phyloP scores from a whole-genome alignment of 2,329 filamentous ascomycete genomes.

The Phoma sp. region DNA sequence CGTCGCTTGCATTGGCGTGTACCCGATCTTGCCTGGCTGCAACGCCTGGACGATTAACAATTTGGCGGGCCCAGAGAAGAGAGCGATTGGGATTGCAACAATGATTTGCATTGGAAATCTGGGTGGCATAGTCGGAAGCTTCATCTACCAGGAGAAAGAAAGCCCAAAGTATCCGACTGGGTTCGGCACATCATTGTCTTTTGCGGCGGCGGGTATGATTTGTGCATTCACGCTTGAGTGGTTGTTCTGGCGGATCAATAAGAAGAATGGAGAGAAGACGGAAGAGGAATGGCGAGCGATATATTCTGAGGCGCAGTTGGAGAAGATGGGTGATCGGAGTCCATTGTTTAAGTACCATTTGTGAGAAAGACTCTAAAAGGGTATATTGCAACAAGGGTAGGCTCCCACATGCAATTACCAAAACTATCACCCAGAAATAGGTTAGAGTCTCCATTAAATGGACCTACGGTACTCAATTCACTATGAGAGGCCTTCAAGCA shows the following conservation, averaged over 20 bases:
- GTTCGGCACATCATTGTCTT: constrained; percentile 40
- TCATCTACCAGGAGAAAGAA: constrained; percentile 44
- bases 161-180: constrained; percentile 44
- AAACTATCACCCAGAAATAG: no score
- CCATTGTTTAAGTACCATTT: constrained; percentile 50
- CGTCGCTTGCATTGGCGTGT: constrained; percentile 49
- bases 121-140: constrained; percentile 38
- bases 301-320: constrained; percentile 47
- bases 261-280: constrained; percentile 39
- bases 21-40: constrained; percentile 31
- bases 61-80: constrained; percentile 32
- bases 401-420: no score
- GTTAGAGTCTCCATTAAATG: no score
- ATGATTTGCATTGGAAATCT: constrained; percentile 37
- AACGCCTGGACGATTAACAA: constrained; percentile 39
- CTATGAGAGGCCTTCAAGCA: no score
- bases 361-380: constrained; percentile 12
- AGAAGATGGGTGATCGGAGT: constrained; percentile 49
- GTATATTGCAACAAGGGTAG: no score
- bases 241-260: constrained; percentile 45
- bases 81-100: constrained; percentile 34
- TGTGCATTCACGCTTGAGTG: constrained; percentile 27
- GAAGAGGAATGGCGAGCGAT: constrained; percentile 45
- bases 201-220: constrained; percentile 29
- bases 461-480: no score